Evolutionary conservation across 1,284 basidiomycete species (phyloP).

Genomic region (Albatrellus sp.): DNA sequence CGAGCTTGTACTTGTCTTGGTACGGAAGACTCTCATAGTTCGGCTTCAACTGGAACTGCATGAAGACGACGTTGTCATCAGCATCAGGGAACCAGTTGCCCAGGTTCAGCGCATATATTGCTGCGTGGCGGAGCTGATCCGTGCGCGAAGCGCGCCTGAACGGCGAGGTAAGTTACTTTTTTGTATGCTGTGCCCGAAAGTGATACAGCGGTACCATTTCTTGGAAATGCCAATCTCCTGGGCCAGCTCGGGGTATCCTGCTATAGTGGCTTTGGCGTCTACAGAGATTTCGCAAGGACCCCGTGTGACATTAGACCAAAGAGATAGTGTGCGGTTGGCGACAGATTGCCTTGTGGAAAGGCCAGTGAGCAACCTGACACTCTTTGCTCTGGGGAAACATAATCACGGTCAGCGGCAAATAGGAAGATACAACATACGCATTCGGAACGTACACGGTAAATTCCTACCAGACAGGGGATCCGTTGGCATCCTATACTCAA

Average conservation of each 20-base stretch:
- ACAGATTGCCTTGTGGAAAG: slow-evolving; percentile 1
- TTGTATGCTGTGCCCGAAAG: no score
- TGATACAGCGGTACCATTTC: not conserved
- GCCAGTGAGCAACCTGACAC: slow-evolving; percentile 4
- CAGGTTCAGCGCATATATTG: slow-evolving; percentile 1
- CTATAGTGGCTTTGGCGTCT: not conserved
- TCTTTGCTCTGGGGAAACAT: slow-evolving; percentile 1
- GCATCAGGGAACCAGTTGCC: slow-evolving; percentile 1
- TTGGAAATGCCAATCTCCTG: slow-evolving; percentile 1
- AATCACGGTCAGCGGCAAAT: not conserved
- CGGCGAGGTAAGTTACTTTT: not conserved
- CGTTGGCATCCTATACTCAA: not conserved
- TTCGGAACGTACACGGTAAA: slow-evolving; percentile 1
- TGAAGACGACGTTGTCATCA: not conserved
- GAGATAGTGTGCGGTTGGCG: no score
- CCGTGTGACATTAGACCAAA: not conserved
- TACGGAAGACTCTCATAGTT: not conserved
- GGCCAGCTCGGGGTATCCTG: not conserved
- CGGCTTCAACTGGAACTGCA: not conserved
- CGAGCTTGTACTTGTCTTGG: not conserved
- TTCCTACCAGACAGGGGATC: not conserved
- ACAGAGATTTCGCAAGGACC: not conserved
- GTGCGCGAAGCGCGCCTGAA: slow-evolving; percentile 1
- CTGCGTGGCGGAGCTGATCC: slow-evolving; percentile 1
- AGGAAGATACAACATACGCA: not conserved